Base-by-base conservation (phyloP, 768 basidiomycete species). In the Infundibulicybe gibba region DNA sequence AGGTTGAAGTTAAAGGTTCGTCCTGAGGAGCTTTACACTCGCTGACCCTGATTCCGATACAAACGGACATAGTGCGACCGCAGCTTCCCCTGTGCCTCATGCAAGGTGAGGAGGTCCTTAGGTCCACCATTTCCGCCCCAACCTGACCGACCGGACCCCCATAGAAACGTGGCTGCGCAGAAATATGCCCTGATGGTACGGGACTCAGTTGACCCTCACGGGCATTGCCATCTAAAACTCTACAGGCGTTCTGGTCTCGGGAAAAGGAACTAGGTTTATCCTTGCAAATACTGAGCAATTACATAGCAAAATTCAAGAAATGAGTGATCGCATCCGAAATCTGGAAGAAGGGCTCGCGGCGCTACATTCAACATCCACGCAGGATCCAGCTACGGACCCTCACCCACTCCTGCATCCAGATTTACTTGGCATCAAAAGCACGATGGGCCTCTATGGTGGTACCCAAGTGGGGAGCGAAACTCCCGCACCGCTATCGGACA, bases 251-350 rank as follows among this genome's bases (percentile, higher is more conserved):
- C 72, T 83, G 46, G 81, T 81, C 2, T 83, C 81, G 34, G 81
- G 81, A 31, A 81, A 81, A 59, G 81, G 81, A 44, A 82, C 80
- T 45, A 77, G 81, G 60, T 83, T 83, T 51, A 80, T 83, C 54
- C 74, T 84, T 42, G 81, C 81, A 42, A 82, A 82, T 56, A 82
- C 81, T 10, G 81, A 83, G 55, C 80, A 81, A 54, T 67, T 83
- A 11, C 83, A 84, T 51, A 59, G 68, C 16, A 84, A 82, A 62
- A 84, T 85, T 6, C 76, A 79, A 37, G 76, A 80, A 50, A 83
- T 85, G 80, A 81, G 80, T 58, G 76, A 79, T 49, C 76, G 82
- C 37, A 83, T 84, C 54, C 76, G 80, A 49, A 65, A 72, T 44
- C 74, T 84, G 38, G 82, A 84, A 57, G 80, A 80, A 41, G 79